Evolutionary conservation across 2,329 filamentous ascomycete genomes (phyloP), one percentile per base, ranked within the genome.

Genomic region (Knufia petricola): DNA sequence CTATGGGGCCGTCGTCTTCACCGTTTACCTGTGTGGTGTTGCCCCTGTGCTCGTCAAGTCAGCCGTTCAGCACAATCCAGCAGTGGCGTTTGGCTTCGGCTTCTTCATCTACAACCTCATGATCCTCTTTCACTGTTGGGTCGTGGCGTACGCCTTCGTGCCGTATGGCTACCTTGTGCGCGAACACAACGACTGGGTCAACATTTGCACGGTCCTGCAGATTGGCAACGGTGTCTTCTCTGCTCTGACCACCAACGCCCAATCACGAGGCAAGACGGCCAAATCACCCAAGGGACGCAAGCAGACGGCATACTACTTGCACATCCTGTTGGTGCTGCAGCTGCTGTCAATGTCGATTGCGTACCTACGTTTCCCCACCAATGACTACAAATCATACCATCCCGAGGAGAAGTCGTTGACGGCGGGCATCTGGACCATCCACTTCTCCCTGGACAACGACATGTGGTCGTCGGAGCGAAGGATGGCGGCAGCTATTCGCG

Each of bases 401-500:
- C 78, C 79, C 31, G 81, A 95, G 46, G 84, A 89, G 54, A 92
- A 92, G 58, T 71, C 94, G 46, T 76, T 95, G 51, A 96, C 94
- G 0, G 87, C 88, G 1, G 92, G 92, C 58, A 96, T 98, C 64
- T 98, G 92, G 92, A 98, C 92, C 0, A 89, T 96, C 49, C 92
- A 98, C 69, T 98, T 98, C 66, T 89, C 86, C 12, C 79, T 98
- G 17, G 92, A 98, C 69, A 96, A 98, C 60, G 85, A 95, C 65
- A 95, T 96, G 89, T 96, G 88, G 87, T 90, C 87, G 8, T 95
- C 90, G 0, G 92, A 98, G 67, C 81, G 85, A 59, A 88, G 92
- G 54, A 94, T 95, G 81, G 84, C 87, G 50, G 84, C 95, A 70
- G 74, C 94, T 12, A 83, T 95, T 67, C 82, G 87, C 61, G 92